A percentile compares a stretch with the other conserved stretches of the same genome.
Conservation (phyloP, 2,329 filamentous ascomycete species). For the Penicillium capsulatum region DNA sequence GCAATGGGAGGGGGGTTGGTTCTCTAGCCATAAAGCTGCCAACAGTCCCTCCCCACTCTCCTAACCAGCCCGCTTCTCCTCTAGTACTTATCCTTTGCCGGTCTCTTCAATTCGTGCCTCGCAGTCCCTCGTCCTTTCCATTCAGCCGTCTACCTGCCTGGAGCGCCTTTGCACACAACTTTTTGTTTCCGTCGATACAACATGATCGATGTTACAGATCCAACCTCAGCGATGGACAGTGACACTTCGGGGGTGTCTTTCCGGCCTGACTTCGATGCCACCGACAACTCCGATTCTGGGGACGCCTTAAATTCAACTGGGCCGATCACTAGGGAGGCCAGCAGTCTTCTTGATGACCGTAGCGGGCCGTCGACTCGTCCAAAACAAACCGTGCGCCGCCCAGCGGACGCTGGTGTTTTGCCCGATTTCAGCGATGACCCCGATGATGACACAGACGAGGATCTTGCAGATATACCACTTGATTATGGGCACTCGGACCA, state of each 20-base stretch:
- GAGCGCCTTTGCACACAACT: conserved; percentile 2
- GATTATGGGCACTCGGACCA: conserved; percentile 10
- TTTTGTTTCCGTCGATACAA: neutral
- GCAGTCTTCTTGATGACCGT: conserved; percentile 1
- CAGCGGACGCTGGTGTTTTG: neutral
- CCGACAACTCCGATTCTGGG: conserved; percentile 7
- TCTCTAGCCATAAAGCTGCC: conserved; percentile 6
- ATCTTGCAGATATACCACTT: conserved; percentile 9
- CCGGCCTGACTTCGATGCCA: conserved; percentile 4
- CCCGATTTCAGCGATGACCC: conserved; percentile 9
- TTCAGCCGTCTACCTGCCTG: conserved; percentile 2
- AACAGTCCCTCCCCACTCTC: neutral
- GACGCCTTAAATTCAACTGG: conserved; percentile 5
- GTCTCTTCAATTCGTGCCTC: conserved; percentile 2
- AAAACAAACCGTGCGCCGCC: neutral
- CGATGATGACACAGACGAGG: conserved; percentile 9
- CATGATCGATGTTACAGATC: conserved; percentile 1
- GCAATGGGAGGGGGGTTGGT: conserved; percentile 6
- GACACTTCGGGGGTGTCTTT: conserved; percentile 11
- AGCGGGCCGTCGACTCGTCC: neutral
- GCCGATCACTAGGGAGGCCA: conserved; percentile 6
- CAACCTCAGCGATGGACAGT: conserved; percentile 7
- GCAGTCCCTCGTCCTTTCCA: conserved; percentile 1
- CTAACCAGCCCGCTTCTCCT: conserved; percentile 2
- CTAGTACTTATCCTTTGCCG: conserved; percentile 3